Evolutionary conservation across 1,284 basidiomycete species (phyloP), one percentile per base, ranked within the genome.

Genomic region (Agaricales sp.): DNA sequence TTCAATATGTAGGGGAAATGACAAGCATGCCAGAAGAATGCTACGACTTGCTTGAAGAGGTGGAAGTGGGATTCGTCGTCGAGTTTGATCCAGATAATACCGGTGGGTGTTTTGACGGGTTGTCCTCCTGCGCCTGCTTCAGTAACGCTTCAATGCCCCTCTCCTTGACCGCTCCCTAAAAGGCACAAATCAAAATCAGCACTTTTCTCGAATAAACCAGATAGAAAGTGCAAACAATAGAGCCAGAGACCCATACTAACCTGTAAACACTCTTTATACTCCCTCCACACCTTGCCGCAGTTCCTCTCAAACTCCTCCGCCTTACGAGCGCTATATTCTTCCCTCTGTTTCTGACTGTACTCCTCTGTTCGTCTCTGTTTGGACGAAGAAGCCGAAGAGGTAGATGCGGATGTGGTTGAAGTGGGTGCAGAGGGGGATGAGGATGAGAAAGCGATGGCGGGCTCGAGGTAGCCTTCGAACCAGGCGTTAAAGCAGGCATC

Each of bases 401-500:
- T n/a, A n/a, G n/a, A n/a, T n/a, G 30, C 30, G 30, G 30, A 8
- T 11, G 30, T 11, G 30, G 11, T 35, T 11, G 11, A 8, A 35
- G 8, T 35, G 11, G 8, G 8, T 8, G 11, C 30, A n/a, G 30
- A 35, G n/a, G 11, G 11, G 11, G 11, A 8, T 8, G 57, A 54
- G 21, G 45, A 23, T 11, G 6, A 11, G 12, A 18, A 11, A 22
- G 63, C 66, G 6, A 85, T 69, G 8, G 80, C 77, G 11, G 90
- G 90, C 59, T 91, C 86, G 25, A 97, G 79, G 62, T 96, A 97
- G 19, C 89, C 89, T 62, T 93, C 91, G 60, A 97, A 93, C 94
- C 93, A 97, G 4, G 84, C 79, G 61, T 96, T 95, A 71, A 97
- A 97, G 71, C 94, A 97, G 0, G 84, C 69, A 65, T 97, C 93